A percentile compares a stretch with the other conserved stretches of the same genome.
Evolutionary conservation across 306 rosid species (phyloP).

Genomic region (Cyamopsis tetragonoloba): DNA sequence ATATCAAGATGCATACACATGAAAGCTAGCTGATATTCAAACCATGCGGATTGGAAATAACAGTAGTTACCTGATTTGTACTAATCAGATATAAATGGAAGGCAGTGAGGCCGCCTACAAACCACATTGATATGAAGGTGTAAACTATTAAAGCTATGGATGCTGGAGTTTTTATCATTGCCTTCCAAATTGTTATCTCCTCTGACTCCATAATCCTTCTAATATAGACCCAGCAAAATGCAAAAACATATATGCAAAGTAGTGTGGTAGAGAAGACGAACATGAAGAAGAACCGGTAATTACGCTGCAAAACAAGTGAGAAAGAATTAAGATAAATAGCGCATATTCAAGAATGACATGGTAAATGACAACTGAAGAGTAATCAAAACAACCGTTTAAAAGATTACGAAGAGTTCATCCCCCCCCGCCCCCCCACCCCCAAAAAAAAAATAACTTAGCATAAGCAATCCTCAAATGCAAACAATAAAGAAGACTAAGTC

Average conservation of each 20-base stretch:
- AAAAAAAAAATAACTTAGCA: too few species aligned
- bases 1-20: neutral
- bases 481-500: too few species aligned
- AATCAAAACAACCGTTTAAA: neutral
- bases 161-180: slow-evolving; percentile 91
- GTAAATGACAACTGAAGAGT: slow-evolving; percentile 12
- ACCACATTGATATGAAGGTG: slow-evolving; percentile 97
- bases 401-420: neutral
- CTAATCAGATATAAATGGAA: slow-evolving; percentile 94
- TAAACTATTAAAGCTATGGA: slow-evolving; percentile 81
- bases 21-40: neutral
- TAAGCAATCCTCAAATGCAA: neutral
- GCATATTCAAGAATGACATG: slow-evolving; percentile 2
- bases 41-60: slow-evolving; percentile 3
- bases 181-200: slow-evolving; percentile 79
- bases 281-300: slow-evolving; percentile 98
- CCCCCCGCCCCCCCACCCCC: too few species aligned
- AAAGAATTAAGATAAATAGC: slow-evolving; percentile 35
- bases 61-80: slow-evolving; percentile 77
- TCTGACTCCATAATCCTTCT: slow-evolving; percentile 74
- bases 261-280: slow-evolving; percentile 97
- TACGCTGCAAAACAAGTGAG: slow-evolving; percentile 68
- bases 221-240: slow-evolving; percentile 95
- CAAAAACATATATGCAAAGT: slow-evolving; percentile 90
- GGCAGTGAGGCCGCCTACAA: slow-evolving; percentile 96